Base-by-base conservation (phyloP, 495 filamentous ascomycete species). In the Glutinoglossum americanum region DNA sequence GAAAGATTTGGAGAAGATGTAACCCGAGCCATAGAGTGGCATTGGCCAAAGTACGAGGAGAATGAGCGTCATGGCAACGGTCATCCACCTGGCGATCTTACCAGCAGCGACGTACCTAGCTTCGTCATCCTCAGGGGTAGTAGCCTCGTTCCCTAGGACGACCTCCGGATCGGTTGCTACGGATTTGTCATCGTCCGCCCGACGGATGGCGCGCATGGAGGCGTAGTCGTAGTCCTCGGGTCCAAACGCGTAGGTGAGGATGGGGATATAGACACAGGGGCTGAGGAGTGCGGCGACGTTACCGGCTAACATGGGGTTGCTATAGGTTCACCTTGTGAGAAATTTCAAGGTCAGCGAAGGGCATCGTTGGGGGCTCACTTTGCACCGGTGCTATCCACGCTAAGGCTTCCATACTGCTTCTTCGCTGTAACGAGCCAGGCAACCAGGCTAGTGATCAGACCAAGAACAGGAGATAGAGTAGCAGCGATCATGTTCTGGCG, bases 381-480 rank as follows among this genome's bases (percentile, higher is more conserved):
- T 21, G 78, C 76, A 39, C 87, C 87, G 2, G 87, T 90, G 56
- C 80, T 86, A 2, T 65, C 69, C 48, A 97, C 88, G 47, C 75
- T 80, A 25, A 97, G 73, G 19, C 72, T 67, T 26, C 87, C 87
- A 61, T 76, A 86, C 65, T 88, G 66, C 65, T 77, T 87, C 66
- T 84, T 84, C 32, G 90, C 80, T 0, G 88, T 94, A 6, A 94
- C 89, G 1, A 97, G 75, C 90, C 90, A 97, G 30, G 87, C 87
- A 58, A 84, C 82, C 48, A 96, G 72, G 7, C 84, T 81, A 60
- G 82, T 81, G 39, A 72, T 74, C 15, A 95, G 76, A 5, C 87
- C 89, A 17, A 95, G 73, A 10, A 85, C 76, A 0, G 90, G 89
- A 0, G 82, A 83, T 10, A 83, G 71, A 2, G 80, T 77, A 0